Evolutionary conservation across 2,329 filamentous ascomycete genomes (phyloP).

Genomic region (Fusarium haematococcum): DNA sequence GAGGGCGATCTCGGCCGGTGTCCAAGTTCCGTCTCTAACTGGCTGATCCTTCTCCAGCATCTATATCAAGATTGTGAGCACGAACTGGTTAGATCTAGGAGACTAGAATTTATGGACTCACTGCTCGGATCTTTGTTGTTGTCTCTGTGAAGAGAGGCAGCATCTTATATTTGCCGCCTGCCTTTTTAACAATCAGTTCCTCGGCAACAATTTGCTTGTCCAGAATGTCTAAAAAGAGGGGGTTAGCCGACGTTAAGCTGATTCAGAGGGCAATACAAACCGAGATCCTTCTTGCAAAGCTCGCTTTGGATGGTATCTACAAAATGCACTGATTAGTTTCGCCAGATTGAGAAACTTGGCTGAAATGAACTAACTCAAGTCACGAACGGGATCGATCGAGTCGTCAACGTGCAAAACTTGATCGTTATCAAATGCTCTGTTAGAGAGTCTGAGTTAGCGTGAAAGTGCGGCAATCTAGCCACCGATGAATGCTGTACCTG

Average conservation of each 20-base stretch:
- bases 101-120: constrained; percentile 17
- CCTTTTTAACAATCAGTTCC: constrained; percentile 55
- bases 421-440: constrained; percentile 58
- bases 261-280: background rate
- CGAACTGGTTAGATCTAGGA: background rate
- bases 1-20: constrained; percentile 56
- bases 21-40: constrained; percentile 57
- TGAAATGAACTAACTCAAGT: constrained; percentile 50
- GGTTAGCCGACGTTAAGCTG: background rate
- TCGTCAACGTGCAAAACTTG: constrained; percentile 60
- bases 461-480: background rate
- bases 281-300: constrained; percentile 53
- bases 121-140: constrained; percentile 53
- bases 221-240: constrained; percentile 49
- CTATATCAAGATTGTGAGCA: constrained; percentile 25
- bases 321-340: constrained; percentile 2
- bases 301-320: constrained; percentile 44
- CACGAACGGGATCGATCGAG: constrained; percentile 58
- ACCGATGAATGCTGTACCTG: constrained; percentile 41
- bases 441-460: background rate
- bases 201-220: constrained; percentile 54
- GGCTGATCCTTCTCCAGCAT: constrained; percentile 56
- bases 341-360: background rate
- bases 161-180: constrained; percentile 60
- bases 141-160: constrained; percentile 58